These are phyloP conservation scores for Ceratocystis huliohia DNA, from an alignment of 2,329 filamentous ascomycete genomes.

Conservation along the genomic window DNA sequence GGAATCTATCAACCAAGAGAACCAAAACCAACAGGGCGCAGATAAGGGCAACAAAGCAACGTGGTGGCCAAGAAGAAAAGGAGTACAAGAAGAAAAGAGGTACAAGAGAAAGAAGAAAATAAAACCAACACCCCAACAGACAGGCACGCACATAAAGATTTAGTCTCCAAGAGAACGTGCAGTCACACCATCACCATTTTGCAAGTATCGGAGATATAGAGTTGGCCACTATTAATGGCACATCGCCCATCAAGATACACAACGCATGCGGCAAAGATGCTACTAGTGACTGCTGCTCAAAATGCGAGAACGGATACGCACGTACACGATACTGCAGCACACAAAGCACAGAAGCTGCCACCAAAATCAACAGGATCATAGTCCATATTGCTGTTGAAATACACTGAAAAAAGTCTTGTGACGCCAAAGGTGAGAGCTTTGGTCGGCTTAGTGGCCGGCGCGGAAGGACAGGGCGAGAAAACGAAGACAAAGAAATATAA, in stretches of 20 bases:
- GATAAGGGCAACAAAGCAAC: constrained; percentile 5
- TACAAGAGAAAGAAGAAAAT: constrained; percentile 16
- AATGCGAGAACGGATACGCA: constrained; percentile 17
- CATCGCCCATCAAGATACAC: constrained; percentile 22
- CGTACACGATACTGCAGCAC: constrained; percentile 15
- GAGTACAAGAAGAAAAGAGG: constrained; percentile 11
- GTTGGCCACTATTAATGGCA: constrained; percentile 13
- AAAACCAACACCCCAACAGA: not conserved
- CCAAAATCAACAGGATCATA: not conserved
- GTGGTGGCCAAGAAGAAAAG: constrained; percentile 22
- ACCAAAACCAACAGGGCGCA: constrained; percentile 5
- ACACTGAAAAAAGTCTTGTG: not conserved
- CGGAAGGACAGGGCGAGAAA: not conserved
- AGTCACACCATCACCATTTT: constrained; percentile 18
- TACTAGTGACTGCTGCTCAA: constrained; percentile 16
- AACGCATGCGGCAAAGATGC: constrained; percentile 12
- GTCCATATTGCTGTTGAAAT: not conserved
- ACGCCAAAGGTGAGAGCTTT: not conserved
- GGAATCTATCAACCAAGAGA: constrained; percentile 11
- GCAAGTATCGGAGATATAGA: constrained; percentile 21
- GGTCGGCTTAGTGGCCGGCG: not conserved
- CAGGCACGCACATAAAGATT: no score
- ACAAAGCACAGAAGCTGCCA: constrained; percentile 9
- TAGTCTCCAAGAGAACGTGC: not conserved
- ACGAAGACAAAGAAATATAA: not conserved